Percentiles rank a stretch among this genome's conserved stretches.
Conservation (phyloP, 1,284 basidiomycete species). For the Ceratorhiza oryzae-sativae region DNA sequence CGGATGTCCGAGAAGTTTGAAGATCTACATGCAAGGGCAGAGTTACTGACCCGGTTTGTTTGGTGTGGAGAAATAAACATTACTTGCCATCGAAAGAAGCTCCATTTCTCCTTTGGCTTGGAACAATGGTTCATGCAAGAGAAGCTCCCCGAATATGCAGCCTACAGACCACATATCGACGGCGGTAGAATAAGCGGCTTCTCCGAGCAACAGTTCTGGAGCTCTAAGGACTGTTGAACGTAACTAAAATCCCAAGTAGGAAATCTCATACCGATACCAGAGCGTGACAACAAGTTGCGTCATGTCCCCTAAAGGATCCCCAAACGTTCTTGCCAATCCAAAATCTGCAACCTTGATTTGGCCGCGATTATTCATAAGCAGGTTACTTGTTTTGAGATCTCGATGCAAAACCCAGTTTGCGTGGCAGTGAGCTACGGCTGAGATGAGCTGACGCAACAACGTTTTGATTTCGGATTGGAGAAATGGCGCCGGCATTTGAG, state of each 20-base stretch:
- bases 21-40: conserved; percentile 58
- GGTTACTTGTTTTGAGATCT: conserved; percentile 96
- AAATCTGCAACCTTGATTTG: conserved; percentile 99
- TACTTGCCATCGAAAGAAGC: conserved; percentile 78
- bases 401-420: conserved; percentile 97
- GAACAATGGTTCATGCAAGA: conserved; percentile 92
- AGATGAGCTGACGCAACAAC: conserved; percentile 90
- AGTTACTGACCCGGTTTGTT: background rate
- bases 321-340: conserved; percentile 92
- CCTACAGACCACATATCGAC: conserved; percentile 99
- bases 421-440: conserved; percentile 92
- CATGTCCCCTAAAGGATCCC: conserved; percentile 94
- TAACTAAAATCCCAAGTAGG: conserved; percentile 28
- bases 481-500: conserved; percentile 93
- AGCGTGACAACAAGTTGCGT: conserved; percentile 97
- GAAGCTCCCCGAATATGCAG: conserved; percentile 97
- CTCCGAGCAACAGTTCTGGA: conserved; percentile 94
- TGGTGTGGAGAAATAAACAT: background rate
- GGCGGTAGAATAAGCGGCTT: conserved; percentile 91
- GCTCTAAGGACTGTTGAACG: conserved; percentile 53
- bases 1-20: conserved; percentile 90
- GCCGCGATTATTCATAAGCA: conserved; percentile 98
- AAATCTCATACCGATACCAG: conserved; percentile 89
- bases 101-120: conserved; percentile 96
- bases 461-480: conserved; percentile 98